Conservation (phyloP, 1,139 yeast species). For the Kodamaea anthophila region DNA sequence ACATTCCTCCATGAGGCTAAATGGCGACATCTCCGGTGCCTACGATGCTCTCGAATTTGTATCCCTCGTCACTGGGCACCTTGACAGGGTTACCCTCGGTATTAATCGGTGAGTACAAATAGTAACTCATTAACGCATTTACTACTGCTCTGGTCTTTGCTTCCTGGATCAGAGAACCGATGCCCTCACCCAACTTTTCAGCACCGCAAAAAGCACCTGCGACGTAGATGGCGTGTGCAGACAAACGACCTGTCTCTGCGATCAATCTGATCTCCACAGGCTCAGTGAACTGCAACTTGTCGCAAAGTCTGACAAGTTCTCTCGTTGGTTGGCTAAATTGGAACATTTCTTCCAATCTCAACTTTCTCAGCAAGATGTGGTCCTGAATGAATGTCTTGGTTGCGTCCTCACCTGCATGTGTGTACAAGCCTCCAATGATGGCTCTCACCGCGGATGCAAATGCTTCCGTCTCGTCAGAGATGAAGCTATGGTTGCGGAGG, state of each 20-base stretch:
- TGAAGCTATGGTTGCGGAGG: conserved; percentile 17
- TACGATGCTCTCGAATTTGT: conserved; percentile 42
- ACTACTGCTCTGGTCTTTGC: conserved; percentile 92
- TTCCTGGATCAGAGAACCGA: conserved; percentile 85
- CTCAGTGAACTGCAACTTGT: conserved; percentile 65
- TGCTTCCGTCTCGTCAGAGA: conserved; percentile 32
- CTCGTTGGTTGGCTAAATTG: conserved; percentile 81
- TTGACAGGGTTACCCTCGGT: conserved; percentile 33
- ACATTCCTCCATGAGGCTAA: conserved; percentile 13
- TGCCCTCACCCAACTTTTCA: conserved; percentile 87
- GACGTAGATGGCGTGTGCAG: conserved; percentile 79
- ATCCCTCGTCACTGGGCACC: conserved; percentile 55
- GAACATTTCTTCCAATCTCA: conserved; percentile 69
- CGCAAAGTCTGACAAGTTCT: conserved; percentile 73
- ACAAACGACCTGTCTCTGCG: conserved; percentile 88
- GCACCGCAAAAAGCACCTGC: conserved; percentile 88
- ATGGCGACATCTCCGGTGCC: conserved; percentile 53
- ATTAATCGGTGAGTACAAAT: conserved; percentile 76
- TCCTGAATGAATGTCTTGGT: conserved; percentile 62
- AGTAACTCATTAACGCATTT: conserved; percentile 86
- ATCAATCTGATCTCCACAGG: conserved; percentile 74
- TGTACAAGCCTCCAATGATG: conserved; percentile 65
- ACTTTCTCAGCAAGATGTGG: conserved; percentile 72
- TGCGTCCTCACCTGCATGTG: conserved; percentile 55
- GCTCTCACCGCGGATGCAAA: conserved; percentile 60